Evolutionary conservation across 176 grass and related monocot genomes (phyloP).

Genomic region (Carex scoparia): DNA sequence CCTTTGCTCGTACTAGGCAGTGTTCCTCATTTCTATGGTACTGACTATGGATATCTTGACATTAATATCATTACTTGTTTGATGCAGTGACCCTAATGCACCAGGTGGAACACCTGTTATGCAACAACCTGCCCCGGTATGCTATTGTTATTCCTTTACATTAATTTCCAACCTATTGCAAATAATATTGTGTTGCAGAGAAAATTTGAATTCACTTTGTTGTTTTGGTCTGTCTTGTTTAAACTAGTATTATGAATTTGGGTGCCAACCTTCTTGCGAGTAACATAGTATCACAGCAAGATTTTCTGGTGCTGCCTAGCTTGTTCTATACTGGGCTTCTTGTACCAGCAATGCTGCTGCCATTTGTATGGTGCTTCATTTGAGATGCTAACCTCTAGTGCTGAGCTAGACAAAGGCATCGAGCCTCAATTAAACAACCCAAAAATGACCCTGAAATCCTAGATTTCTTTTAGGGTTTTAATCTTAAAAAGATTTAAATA

Average conservation of each 20-base stretch:
- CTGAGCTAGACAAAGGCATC: background rate
- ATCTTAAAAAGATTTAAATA: background rate
- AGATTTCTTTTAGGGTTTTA: background rate
- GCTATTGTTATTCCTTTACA: slow-evolving; percentile 8
- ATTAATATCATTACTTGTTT: slow-evolving; percentile 21
- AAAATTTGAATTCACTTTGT: background rate
- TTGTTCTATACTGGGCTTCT: background rate
- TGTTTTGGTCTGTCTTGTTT: background rate
- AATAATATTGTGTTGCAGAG: background rate
- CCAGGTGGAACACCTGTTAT: slow-evolving; percentile 97
- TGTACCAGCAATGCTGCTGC: background rate
- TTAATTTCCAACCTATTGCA: background rate
- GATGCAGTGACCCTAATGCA: slow-evolving; percentile 83
- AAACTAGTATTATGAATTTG: background rate
- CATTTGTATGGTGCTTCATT: background rate
- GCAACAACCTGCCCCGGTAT: slow-evolving; percentile 89
- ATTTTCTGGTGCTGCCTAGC: background rate
- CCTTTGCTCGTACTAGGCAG: background rate
- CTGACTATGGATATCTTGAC: background rate
- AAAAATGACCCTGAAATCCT: background rate
- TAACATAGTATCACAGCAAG: background rate
- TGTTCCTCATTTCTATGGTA: background rate
- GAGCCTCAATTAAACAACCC: background rate
- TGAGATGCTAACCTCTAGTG: background rate
- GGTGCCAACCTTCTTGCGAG: background rate